Base-by-base conservation (phyloP, 2,329 filamentous ascomycete species). In the Pseudocercospora musae region DNA sequence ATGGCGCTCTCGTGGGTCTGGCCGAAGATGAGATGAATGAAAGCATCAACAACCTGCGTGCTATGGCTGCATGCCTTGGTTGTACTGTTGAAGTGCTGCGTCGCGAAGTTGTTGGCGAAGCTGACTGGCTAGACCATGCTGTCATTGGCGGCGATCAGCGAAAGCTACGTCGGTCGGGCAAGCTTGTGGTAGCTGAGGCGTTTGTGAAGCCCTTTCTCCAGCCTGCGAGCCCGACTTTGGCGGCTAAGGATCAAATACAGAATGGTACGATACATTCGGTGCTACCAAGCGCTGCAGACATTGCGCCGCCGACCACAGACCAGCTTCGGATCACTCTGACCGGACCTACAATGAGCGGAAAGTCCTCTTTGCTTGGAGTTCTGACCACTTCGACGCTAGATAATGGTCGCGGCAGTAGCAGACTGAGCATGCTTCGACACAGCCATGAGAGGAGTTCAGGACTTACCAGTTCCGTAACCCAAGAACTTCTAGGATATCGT, bases 1-100 rank as follows among this genome's bases (percentile, higher is more conserved):
- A 98, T 78, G 95, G 95, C 7, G 92, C 89, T 0, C 87, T 99
- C 62, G 86, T 96, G 46, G 95, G 95, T 0, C 81, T 99, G 52
- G 90, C 91, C 1, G 87, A 90, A 67, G 92, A 97, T 73, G 95
- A 99, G 76, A 86, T 99, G 82, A 86, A 94, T 64, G 94, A 98
- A 77, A 97, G 92, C 74, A 82, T 98, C 64, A 85, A 84, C 46
- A 97, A 93, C 61, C 78, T 99, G 40, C 86, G 88, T 64, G 87
- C 90, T 56, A 99, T 99, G 94, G 94, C 95, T 40, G 90, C 91
- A 10, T 96, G 92, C 73, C 79, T 99, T 54, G 94, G 95, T 4
- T 98, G 95, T 71, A 85, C 85, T 57, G 89, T 96, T 5, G 88
- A 94, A 68, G 84, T 98, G 21, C 80, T 92, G 27, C 89, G 92